Evolutionary conservation across 2,329 filamentous ascomycete genomes (phyloP).

Genomic region (Fusarium avenaceum): DNA sequence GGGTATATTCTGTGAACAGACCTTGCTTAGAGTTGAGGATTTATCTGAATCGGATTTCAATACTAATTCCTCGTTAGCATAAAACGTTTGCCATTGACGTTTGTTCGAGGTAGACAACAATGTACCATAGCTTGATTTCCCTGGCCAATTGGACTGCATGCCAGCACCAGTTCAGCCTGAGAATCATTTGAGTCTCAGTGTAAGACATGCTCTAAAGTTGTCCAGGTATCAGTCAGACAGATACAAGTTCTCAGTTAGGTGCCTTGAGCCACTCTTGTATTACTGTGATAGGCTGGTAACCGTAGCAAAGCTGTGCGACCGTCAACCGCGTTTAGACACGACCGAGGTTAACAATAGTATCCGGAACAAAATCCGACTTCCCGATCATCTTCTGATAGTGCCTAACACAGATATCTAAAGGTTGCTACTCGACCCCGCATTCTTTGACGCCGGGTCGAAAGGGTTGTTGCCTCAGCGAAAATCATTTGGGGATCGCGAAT

Average conservation of each 20-base stretch:
- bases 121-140: neutral
- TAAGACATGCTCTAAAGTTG: conserved; percentile 9
- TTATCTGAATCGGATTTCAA: neutral
- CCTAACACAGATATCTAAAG: neutral
- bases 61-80: neutral
- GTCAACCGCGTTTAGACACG: neutral
- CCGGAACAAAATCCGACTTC: conserved; percentile 30
- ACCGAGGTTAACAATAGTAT: conserved; percentile 29
- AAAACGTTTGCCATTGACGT: neutral
- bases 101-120: neutral
- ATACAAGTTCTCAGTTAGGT: neutral
- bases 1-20: neutral
- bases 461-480: conserved; percentile 23
- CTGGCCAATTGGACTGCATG: conserved; percentile 3
- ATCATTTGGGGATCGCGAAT: conserved; percentile 20
- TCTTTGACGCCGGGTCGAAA: conserved; percentile 41
- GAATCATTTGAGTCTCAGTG: neutral
- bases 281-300: conserved; percentile 17
- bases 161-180: neutral
- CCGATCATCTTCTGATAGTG: conserved; percentile 18
- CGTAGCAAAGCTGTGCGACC: conserved; percentile 18
- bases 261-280: neutral
- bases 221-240: neutral
- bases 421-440: conserved; percentile 40
- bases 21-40: conserved; percentile 1